phyloP scores from a whole-genome alignment of 345 rosid species.

The Raphanus raphanistrum region DNA sequence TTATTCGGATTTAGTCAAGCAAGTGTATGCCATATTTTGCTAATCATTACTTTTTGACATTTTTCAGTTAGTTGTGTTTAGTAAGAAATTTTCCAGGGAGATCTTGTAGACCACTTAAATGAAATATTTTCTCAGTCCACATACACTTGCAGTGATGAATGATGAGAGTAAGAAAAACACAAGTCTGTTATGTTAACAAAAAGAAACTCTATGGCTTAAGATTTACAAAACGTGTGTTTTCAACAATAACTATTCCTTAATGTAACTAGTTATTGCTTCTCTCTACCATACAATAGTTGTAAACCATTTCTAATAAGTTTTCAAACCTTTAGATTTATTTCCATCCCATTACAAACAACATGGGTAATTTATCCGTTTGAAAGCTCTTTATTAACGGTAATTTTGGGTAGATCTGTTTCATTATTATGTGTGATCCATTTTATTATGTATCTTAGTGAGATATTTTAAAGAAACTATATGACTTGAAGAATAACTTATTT shows the following conservation, averaged over 20 bases:
- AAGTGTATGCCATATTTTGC: not conserved
- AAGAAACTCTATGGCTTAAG: too few relatives aligned
- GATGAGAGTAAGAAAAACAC: not conserved
- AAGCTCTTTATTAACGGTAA: too few relatives aligned
- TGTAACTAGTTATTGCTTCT: not conserved
- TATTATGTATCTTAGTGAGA: not conserved
- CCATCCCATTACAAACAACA: too few relatives aligned
- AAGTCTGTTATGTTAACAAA: not conserved
- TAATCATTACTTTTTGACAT: not conserved
- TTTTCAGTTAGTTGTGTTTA: not conserved
- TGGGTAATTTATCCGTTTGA: too few relatives aligned
- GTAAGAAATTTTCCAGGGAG: not conserved
- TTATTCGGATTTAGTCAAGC: not conserved
- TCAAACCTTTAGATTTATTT: not conserved
- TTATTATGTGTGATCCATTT: not conserved
- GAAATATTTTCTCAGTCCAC: not conserved
- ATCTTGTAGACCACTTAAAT: not conserved
- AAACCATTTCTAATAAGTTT: not conserved
- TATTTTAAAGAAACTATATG: not conserved
- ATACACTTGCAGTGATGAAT: not conserved
- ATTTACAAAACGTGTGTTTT: too few relatives aligned
- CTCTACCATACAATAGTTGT: not conserved
- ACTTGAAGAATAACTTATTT: not conserved
- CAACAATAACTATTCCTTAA: not conserved
- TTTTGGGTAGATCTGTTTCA: not conserved